phyloP scores from a whole-genome alignment of 768 basidiomycete genomes.

The Jaapia argillacea region DNA sequence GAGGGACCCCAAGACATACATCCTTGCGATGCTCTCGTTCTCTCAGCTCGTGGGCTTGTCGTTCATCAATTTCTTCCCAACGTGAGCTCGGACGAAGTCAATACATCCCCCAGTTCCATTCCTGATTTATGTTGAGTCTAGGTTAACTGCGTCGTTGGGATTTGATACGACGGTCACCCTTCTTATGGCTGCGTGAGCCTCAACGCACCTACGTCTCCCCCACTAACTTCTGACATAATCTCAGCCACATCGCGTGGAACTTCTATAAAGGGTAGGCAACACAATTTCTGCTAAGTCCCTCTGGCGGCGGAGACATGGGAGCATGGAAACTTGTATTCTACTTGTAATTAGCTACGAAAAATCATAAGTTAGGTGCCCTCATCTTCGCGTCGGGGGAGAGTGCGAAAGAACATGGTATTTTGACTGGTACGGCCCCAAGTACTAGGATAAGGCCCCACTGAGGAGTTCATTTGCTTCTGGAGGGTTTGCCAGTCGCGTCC shows the following conservation, averaged over 20 bases:
- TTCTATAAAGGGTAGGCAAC: too few species aligned
- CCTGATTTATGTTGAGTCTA: not conserved
- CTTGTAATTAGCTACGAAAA: too few species aligned
- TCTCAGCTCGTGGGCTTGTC: slow-evolving; percentile 45
- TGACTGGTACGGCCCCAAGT: not conserved
- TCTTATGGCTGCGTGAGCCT: slow-evolving; percentile 46
- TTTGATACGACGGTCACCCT: slow-evolving; percentile 49
- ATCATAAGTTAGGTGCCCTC: too few species aligned
- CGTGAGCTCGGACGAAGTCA: slow-evolving; percentile 33
- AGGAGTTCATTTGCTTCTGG: not conserved
- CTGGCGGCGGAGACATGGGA: too few species aligned
- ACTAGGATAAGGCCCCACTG: not conserved
- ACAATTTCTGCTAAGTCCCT: too few species aligned
- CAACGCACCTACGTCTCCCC: too few species aligned
- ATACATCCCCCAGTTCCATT: not conserved
- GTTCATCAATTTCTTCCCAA: slow-evolving; percentile 52
- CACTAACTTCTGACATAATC: too few species aligned
- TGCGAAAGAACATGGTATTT: not conserved
- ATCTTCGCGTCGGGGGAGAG: too few species aligned
- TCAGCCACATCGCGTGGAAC: too few species aligned
- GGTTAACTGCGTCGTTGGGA: slow-evolving; percentile 55
- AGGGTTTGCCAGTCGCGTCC: not conserved
- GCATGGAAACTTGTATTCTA: too few species aligned
- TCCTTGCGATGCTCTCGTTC: slow-evolving; percentile 44
- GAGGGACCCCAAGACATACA: slow-evolving; percentile 40